A percentile compares a stretch with the other conserved stretches of the same genome.
Conservation (phyloP, 176 grass and related monocot genomes). For the sorghum (Sorghum bicolor) region Sorghum_bicolor_NCBIv3 NC_012872.2:57609001-57609500, state of each 20-base stretch:
- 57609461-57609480: too few species aligned
- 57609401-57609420: not conserved
- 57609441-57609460: not conserved
- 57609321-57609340: not conserved
- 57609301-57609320: constrained; percentile 19
- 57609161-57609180: constrained; percentile 91
- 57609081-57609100: constrained; percentile 62
- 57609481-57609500: not conserved
- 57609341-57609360: not conserved
- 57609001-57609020: constrained; percentile 77
- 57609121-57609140: constrained; percentile 68
- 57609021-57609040: constrained; percentile 76
- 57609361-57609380: not conserved
- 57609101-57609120: constrained; percentile 59
- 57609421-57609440: constrained; percentile 19
- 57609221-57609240: constrained; percentile 82
- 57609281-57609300: not conserved
- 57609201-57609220: constrained; percentile 88
- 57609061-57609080: constrained; percentile 64
- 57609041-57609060: constrained; percentile 86
- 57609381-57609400: not conserved
- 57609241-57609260: constrained; percentile 91
- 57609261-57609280: too few species aligned
- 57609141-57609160: constrained; percentile 62
- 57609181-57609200: constrained; percentile 90